Evolutionary conservation across 148 eudicot genomes (phyloP).

Genomic region (Pharnaceum exiguum): DNA sequence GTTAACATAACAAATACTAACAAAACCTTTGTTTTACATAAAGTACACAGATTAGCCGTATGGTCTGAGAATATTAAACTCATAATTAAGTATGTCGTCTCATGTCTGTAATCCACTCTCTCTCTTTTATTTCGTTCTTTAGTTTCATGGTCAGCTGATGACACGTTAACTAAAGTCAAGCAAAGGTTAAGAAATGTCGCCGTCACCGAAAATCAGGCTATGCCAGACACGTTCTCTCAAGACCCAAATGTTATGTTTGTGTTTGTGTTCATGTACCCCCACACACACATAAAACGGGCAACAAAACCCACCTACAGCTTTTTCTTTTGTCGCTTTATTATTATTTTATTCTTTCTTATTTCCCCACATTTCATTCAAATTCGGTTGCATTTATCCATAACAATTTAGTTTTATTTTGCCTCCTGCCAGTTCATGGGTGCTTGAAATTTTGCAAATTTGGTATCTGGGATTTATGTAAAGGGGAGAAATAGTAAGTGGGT

Average conservation of each 20-base stretch:
- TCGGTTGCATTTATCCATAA: constrained; percentile 21
- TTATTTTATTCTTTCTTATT: constrained; percentile 7
- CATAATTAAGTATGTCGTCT: background rate
- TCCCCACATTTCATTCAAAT: background rate
- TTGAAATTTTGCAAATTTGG: background rate
- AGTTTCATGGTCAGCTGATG: background rate
- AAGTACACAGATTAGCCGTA: too few relatives aligned
- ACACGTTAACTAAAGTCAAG: constrained; percentile 5
- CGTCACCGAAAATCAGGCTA: background rate
- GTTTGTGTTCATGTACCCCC: too few relatives aligned
- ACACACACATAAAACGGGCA: background rate
- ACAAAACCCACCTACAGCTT: background rate
- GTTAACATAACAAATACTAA: background rate
- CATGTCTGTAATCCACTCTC: background rate
- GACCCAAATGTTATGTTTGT: too few relatives aligned
- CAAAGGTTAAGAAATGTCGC: background rate
- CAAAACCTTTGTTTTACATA: too few relatives aligned
- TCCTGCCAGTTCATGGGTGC: background rate
- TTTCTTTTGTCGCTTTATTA: background rate
- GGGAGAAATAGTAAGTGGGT: constrained; percentile 1
- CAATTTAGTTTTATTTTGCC: background rate
- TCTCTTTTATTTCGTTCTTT: too few relatives aligned
- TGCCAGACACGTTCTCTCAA: constrained; percentile 8
- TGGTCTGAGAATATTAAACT: too few relatives aligned
- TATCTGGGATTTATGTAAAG: background rate